Percentiles rank a stretch among this genome's conserved stretches.
Evolutionary conservation across 148 eudicot genomes (phyloP).

Genomic region (Spergularia bocconei): DNA sequence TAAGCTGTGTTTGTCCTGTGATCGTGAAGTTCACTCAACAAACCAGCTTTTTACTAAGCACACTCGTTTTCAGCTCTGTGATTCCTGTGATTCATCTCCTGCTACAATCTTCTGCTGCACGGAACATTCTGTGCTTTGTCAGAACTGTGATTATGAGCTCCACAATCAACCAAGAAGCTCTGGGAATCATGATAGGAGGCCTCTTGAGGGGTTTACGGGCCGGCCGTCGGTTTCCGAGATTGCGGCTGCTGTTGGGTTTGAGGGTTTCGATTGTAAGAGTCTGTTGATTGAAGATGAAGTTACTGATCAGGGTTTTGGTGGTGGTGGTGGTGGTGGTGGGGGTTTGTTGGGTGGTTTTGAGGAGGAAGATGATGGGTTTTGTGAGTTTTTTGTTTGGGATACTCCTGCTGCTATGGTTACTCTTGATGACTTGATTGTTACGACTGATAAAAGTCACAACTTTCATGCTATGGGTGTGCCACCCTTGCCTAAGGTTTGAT

Average conservation of each 20-base stretch:
- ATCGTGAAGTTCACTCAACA: conserved; percentile 71
- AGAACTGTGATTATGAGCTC: conserved; percentile 76
- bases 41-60: conserved; percentile 72
- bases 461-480: conserved; percentile 40
- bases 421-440: conserved; percentile 43
- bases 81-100: conserved; percentile 60
- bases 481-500: conserved; percentile 35
- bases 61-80: conserved; percentile 66
- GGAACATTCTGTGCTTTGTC: conserved; percentile 54
- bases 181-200: conserved; percentile 53
- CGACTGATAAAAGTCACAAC: conserved; percentile 24
- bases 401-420: conserved; percentile 28
- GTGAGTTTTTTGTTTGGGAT: conserved; percentile 40
- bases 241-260: conserved; percentile 50
- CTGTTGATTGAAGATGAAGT: conserved; percentile 17
- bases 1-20: conserved; percentile 67
- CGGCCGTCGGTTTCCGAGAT: conserved; percentile 55
- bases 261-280: conserved; percentile 34
- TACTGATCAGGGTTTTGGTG: conserved; percentile 16
- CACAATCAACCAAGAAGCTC: conserved; percentile 24
- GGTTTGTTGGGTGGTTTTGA: conserved; percentile 21
- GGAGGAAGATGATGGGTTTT: conserved; percentile 31
- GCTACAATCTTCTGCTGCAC: conserved; percentile 59
- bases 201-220: conserved; percentile 76
- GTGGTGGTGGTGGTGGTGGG: conserved; percentile 21